Base-by-base conservation (phyloP, 805 yeast genomes). In the Schizosaccharomyces octosporus region DNA sequence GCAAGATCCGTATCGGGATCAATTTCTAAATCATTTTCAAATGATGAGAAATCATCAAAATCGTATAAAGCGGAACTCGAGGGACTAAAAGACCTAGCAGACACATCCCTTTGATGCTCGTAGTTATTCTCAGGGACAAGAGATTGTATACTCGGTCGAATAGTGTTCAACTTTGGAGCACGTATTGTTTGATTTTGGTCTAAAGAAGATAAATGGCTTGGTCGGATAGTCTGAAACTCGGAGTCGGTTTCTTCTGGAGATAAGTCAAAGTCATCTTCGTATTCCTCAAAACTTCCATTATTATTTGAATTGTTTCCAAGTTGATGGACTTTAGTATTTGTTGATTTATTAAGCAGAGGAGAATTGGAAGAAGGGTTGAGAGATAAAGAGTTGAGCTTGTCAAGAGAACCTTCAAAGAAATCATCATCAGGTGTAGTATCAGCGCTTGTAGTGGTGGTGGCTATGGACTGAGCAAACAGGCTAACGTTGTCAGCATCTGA, bases 401-500 rank as follows among this genome's bases (percentile, higher is more conserved):
- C 27, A 17, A 45, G 21, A 45, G 51, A 45, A 4, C 17, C 24
- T n/a, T 51, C 57, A 17, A 51, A 29, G 31, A 51, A 51, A 3
- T 29, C 57, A 45, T 29, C 57, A 29, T 51, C 57, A 17, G 36
- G 31, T 24, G 19, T 51, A 21, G 57, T 29, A n/a, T 29, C 27
- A 13, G 57, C 57, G 27, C 51, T 45, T 19, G 57, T 51, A 9
- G 57, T 51, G 7, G 57, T 51, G 13, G 57, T 51, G 11, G 57
- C 57, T 51, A 51, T 21, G 57, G 57, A 51, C 19, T 51, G 57
- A 51, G 57, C 32, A 29, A 51, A 51, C n/a, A 51, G 57, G 57
- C 57, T 51, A 24, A 29, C 36, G 5, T 51, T 51, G 36, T 51
- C 57, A 29, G 27, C 36, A n/a, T 51, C 57, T 21, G 57, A 51